These are phyloP conservation scores for Tuber borchii DNA, from an alignment of 495 filamentous ascomycete species.

Conservation along the genomic window DNA sequence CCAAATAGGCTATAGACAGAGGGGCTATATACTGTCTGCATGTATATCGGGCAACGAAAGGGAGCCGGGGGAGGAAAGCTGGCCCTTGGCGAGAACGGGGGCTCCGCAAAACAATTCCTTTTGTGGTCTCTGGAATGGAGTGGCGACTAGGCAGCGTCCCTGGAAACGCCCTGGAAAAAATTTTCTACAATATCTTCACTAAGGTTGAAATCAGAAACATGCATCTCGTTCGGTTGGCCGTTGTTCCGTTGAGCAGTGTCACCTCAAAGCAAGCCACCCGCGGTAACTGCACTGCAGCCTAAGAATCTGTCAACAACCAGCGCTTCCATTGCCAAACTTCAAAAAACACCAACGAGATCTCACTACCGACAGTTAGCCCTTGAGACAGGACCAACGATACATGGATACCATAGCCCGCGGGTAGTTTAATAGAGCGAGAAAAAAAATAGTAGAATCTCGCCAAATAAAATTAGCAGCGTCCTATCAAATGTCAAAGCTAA, in stretches of 20 bases:
- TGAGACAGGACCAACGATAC: neutral
- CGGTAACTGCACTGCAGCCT: neutral
- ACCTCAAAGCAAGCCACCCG: neutral
- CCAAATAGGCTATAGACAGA: neutral
- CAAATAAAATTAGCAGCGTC: neutral
- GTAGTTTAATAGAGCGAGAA: neutral
- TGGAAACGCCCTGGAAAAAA: no score
- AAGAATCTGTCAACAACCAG: neutral
- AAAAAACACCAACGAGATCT: neutral
- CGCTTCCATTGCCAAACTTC: neutral
- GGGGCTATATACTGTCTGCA: neutral
- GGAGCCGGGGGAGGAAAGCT: no score
- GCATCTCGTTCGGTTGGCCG: neutral
- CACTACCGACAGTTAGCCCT: neutral
- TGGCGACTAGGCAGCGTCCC: no score
- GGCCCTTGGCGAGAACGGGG: no score
- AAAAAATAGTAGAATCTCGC: neutral
- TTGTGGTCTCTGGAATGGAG: no score
- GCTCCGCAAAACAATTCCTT: no score
- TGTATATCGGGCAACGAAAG: neutral
- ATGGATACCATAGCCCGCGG: neutral
- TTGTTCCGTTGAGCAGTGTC: neutral
- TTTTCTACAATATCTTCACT: no score
- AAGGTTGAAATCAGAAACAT: neutral
- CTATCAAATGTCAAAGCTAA: neutral